These are phyloP conservation scores for Hypholoma fasciculare DNA, from an alignment of 768 basidiomycete genomes.

Conservation along the genomic window DNA sequence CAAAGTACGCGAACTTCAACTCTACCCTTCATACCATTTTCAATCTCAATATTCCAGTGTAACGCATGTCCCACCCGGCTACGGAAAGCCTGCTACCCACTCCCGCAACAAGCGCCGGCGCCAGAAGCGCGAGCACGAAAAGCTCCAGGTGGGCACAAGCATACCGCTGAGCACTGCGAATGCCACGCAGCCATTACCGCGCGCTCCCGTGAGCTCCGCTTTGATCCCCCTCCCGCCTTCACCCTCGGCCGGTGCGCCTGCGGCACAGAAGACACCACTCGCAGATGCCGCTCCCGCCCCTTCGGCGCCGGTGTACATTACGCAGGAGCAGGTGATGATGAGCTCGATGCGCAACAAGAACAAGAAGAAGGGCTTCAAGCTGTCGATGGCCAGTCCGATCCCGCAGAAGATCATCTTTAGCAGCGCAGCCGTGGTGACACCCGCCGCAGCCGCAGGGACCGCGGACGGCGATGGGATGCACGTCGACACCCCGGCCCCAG, in stretches of 20 bases:
- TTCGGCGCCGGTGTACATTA: slow-evolving; percentile 10
- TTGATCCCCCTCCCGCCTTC: not conserved
- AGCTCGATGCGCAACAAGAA: slow-evolving; percentile 70
- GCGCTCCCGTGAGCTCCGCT: not conserved
- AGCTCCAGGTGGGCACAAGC: not conserved
- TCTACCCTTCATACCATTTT: not conserved
- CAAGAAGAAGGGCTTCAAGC: slow-evolving; percentile 68
- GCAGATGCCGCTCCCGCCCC: not conserved
- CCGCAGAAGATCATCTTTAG: slow-evolving; percentile 57
- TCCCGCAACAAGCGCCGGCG: slow-evolving; percentile 59
- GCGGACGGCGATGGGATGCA: not conserved
- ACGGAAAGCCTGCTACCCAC: slow-evolving; percentile 58
- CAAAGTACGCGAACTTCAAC: not conserved
- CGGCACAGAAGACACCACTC: not conserved
- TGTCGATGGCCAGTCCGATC: slow-evolving; percentile 41
- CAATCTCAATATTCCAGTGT: not conserved
- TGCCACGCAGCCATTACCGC: slow-evolving; percentile 39
- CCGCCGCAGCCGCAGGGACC: not conserved
- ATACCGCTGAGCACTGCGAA: slow-evolving; percentile 34
- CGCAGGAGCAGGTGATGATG: slow-evolving; percentile 37
- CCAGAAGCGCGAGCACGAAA: slow-evolving; percentile 35
- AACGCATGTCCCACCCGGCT: slow-evolving; percentile 52
- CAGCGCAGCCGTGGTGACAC: not conserved
- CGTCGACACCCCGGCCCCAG: not conserved
- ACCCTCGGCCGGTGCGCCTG: not conserved